phyloP scores from a whole-genome alignment of 345 rosid species.

The Populus euphratica region DNA sequence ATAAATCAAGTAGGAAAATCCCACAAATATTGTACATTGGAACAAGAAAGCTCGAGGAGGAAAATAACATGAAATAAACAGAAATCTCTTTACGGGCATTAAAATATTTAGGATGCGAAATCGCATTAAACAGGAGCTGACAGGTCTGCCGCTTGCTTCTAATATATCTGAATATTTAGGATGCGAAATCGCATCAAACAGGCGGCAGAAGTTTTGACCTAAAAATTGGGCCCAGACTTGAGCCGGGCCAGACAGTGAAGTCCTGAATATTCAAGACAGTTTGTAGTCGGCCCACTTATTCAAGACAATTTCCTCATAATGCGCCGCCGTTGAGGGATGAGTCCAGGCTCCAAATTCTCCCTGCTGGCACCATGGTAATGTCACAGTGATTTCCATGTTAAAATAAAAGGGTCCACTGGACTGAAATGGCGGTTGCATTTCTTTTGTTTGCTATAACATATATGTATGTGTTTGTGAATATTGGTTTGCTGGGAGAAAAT shows the following conservation, averaged over 20 bases:
- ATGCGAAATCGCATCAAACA: too few species aligned
- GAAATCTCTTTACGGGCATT: too few species aligned
- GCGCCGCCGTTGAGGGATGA: constrained; percentile 11
- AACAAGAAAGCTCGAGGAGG: too few species aligned
- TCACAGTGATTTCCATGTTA: neutral
- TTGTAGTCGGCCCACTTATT: too few species aligned
- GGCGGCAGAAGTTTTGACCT: neutral
- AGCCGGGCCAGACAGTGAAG: neutral
- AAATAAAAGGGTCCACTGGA: neutral
- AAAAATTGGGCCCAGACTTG: neutral
- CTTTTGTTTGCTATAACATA: neutral
- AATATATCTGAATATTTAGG: too few species aligned
- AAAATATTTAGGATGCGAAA: too few species aligned
- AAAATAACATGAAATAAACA: too few species aligned
- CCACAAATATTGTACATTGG: too few species aligned
- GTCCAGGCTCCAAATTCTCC: constrained; percentile 25
- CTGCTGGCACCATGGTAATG: constrained; percentile 22
- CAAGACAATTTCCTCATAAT: neutral
- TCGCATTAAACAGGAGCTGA: too few species aligned
- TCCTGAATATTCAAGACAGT: neutral
- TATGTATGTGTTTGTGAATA: neutral
- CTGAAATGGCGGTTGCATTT: neutral
- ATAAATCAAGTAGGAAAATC: too few species aligned
- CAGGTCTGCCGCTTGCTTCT: too few species aligned
- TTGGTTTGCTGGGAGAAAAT: constrained; percentile 32